Evolutionary conservation across 2,329 filamentous ascomycete species (phyloP).

Genomic region (Colletotrichum orbiculare): DNA sequence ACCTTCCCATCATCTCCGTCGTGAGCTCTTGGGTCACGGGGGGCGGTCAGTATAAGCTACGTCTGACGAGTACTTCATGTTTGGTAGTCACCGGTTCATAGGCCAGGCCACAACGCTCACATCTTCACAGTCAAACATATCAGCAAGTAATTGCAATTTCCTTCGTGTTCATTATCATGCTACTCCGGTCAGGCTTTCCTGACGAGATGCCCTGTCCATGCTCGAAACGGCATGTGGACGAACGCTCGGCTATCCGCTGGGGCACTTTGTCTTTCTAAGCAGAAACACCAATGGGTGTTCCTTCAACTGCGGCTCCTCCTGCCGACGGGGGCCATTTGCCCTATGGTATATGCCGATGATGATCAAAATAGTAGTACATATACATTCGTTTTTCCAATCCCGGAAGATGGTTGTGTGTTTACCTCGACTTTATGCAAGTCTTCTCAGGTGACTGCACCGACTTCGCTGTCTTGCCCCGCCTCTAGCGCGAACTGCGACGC

Average conservation of each 20-base stretch:
- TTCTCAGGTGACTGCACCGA: neutral
- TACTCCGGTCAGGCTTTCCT: constrained; percentile 6
- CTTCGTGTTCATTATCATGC: constrained; percentile 36
- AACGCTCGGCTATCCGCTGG: constrained; percentile 19
- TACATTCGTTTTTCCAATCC: constrained; percentile 20
- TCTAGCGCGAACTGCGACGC: constrained; percentile 37
- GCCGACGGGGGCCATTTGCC: constrained; percentile 10
- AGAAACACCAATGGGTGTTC: neutral
- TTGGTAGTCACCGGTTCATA: neutral
- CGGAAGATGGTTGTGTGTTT: neutral
- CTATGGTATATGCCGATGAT: constrained; percentile 27
- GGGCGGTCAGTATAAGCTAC: too few species aligned
- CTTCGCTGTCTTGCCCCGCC: neutral
- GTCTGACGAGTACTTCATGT: too few species aligned
- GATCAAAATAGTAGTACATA: constrained; percentile 32
- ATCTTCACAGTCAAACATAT: neutral
- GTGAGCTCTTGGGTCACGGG: too few species aligned
- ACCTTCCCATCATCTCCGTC: too few species aligned
- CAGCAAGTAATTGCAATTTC: neutral
- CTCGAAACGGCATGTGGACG: neutral
- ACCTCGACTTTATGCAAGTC: neutral
- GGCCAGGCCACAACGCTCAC: neutral
- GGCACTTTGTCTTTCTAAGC: constrained; percentile 7
- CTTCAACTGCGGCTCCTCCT: constrained; percentile 12
- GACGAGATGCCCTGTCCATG: too few species aligned